phyloP scores from a whole-genome alignment of 768 basidiomycete genomes.

The Leucogyrophana mollusca region DNA sequence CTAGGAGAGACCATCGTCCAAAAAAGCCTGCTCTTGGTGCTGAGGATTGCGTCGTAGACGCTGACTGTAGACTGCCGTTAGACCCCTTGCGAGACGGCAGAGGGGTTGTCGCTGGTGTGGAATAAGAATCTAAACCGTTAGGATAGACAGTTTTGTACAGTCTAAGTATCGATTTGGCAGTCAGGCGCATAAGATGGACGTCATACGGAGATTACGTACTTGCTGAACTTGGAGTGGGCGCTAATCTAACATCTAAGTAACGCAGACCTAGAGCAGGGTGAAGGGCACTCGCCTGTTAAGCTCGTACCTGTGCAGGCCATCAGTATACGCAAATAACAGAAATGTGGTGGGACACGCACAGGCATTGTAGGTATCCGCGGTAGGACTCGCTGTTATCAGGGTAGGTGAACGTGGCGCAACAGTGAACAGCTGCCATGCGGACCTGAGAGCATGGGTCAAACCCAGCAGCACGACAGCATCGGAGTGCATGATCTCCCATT shows the following conservation, averaged over 20 bases:
- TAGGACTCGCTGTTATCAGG: conserved; percentile 60
- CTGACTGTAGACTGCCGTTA: conserved; percentile 3
- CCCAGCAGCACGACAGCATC: conserved; percentile 73
- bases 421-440: conserved; percentile 10
- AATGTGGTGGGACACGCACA: conserved; percentile 41
- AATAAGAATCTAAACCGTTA: conserved; percentile 47
- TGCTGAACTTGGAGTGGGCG: conserved; percentile 75
- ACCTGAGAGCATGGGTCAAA: conserved; percentile 70
- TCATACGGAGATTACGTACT: conserved; percentile 35
- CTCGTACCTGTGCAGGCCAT: conserved; percentile 33
- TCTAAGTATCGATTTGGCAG: conserved; percentile 29
- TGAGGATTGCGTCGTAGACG: conserved; percentile 16
- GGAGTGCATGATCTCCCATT: conserved; percentile 76
- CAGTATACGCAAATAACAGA: conserved; percentile 1
- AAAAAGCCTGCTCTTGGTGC: conserved; percentile 33
- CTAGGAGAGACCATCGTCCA: conserved; percentile 33
- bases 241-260: conserved; percentile 22
- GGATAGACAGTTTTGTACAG: conserved; percentile 70
- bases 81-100: conserved; percentile 36
- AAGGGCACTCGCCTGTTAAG: conserved; percentile 50
- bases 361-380: conserved; percentile 76
- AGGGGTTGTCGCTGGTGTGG: conserved; percentile 38
- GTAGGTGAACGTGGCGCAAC: conserved; percentile 3
- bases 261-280: not conserved
- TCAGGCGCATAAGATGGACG: not conserved